A percentile compares a stretch with the other conserved stretches of the same genome.
phyloP scores from a whole-genome alignment of 306 rosid species.

The Argentina anserina region DNA sequence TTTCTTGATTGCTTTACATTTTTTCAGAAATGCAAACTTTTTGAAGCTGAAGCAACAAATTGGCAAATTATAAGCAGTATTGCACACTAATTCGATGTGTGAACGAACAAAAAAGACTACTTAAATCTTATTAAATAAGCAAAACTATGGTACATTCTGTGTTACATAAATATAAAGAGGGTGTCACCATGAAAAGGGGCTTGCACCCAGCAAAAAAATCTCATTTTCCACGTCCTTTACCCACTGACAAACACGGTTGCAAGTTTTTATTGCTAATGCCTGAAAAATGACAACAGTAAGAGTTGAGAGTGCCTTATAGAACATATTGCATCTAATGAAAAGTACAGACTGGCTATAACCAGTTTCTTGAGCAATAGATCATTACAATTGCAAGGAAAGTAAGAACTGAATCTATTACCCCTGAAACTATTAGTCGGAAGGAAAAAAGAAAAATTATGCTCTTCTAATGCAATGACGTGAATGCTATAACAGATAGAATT shows the following conservation, averaged over 20 bases:
- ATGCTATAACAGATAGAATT: background rate
- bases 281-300: slow-evolving; percentile 36
- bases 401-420: background rate
- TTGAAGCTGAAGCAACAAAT: slow-evolving; percentile 2
- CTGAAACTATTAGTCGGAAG: background rate
- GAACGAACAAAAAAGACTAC: slow-evolving; percentile 9
- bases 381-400: background rate
- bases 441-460: too few species aligned
- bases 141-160: slow-evolving; percentile 40
- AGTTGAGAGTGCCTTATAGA: slow-evolving; percentile 22
- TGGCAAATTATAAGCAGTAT: slow-evolving; percentile 2
- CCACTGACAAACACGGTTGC: slow-evolving; percentile 97
- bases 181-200: slow-evolving; percentile 96
- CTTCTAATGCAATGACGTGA: background rate
- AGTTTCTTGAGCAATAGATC: background rate
- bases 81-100: background rate
- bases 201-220: slow-evolving; percentile 89
- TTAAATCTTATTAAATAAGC: slow-evolving; percentile 31
- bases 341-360: background rate
- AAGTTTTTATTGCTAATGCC: slow-evolving; percentile 85
- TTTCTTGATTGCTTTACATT: background rate
- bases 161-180: slow-evolving; percentile 35
- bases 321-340: background rate
- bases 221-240: slow-evolving; percentile 91
- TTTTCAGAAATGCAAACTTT: background rate